Conservation (phyloP, 1,284 basidiomycete genomes). For the Pyrrhoderma noxium region DNA sequence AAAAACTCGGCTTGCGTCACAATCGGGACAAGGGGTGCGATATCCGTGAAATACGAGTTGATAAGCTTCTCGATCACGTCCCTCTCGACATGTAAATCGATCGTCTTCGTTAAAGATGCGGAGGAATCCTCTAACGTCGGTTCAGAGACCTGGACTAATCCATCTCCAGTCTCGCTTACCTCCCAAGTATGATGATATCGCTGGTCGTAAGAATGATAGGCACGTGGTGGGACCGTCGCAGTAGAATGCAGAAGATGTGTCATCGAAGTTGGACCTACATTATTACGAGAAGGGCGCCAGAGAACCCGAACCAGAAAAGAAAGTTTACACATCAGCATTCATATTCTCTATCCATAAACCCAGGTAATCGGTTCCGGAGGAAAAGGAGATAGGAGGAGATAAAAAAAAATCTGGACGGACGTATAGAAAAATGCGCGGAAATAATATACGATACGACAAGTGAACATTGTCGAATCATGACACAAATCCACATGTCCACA, state of each 20-base stretch:
- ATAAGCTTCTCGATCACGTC: slow-evolving; percentile 76
- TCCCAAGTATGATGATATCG: slow-evolving; percentile 82
- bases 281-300: no score
- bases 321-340: no score
- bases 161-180: slow-evolving; percentile 75
- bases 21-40: slow-evolving; percentile 82
- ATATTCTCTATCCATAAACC: no score
- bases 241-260: slow-evolving; percentile 86
- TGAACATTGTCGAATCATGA: no score
- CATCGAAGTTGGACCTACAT: slow-evolving; percentile 75
- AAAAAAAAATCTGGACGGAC: no score
- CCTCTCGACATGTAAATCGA: slow-evolving; percentile 66
- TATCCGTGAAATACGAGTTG: slow-evolving; percentile 85
- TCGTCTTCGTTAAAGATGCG: slow-evolving; percentile 48
- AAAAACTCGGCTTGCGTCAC: slow-evolving; percentile 86
- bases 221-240: slow-evolving; percentile 72
- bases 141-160: slow-evolving; percentile 81
- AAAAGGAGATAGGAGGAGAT: no score
- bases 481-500: no score
- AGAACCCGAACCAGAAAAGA: no score
- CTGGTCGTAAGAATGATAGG: slow-evolving; percentile 83
- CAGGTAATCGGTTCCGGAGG: no score
- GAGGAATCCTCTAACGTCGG: slow-evolving; percentile 41
- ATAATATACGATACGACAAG: no score
- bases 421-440: no score